Base-by-base conservation (phyloP, 1,284 basidiomycete species). In the Puccinia brachypodii region DNA sequence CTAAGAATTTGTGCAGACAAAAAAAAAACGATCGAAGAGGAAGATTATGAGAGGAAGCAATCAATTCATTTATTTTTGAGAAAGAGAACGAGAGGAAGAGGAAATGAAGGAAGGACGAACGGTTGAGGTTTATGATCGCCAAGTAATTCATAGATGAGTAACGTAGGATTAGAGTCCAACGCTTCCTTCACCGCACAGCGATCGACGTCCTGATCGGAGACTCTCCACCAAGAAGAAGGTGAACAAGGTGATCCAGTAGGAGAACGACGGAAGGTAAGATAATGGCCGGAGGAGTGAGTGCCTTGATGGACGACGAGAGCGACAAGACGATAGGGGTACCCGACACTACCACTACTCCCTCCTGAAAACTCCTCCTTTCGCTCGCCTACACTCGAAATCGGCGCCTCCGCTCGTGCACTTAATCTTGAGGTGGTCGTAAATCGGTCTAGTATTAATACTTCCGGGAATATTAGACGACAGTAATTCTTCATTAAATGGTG, bases 241-340 rank as follows among this genome's bases (percentile, higher is more conserved):
- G n/a, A n/a, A n/a, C n/a, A n/a, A n/a, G n/a, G n/a, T n/a, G n/a
- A n/a, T 16, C 25, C 60, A 11, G 36, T 3, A 0, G 94, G 94
- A 86, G 92, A 92, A 53, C 95, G 89, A n/a, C 95, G 89, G 86
- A 91, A 95, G 83, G 93, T 94, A 83, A 96, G 90, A 85, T 95
- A 97, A 86, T 97, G 95, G 0, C 95, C 95, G 85, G 92, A 95
- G 7, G 91, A 92, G 85, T 96, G 94, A 82, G 91, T 90, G 25
- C 95, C 95, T 85, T 92, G 95, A 87, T 97, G 95, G 84, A 94
- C 93, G 11, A 97, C 94, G 38, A 93, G 90, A 13, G 93, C 91
- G 2, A 91, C 87, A 38, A 97, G 90, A 40, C 31, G 71, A 62
- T 40, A 72, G 28, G 36, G 22, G 25, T 19, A 72, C 2, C 19